Evolutionary conservation across 345 rosid species (phyloP).

Genomic region (Erucastrum elatum): DNA sequence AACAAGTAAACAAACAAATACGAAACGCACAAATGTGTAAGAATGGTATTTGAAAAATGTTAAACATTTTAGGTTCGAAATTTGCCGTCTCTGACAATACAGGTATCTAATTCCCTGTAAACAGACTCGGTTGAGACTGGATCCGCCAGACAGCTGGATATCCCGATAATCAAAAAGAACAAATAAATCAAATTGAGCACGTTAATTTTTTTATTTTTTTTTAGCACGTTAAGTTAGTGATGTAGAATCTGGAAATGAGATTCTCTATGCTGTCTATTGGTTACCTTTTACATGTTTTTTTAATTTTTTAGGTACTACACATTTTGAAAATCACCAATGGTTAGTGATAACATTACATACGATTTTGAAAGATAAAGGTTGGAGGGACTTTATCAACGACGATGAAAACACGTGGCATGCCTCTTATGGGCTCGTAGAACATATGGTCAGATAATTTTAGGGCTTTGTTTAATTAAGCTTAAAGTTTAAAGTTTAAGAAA

Average conservation of each 20-base stretch:
- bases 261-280: slow-evolving; percentile 10
- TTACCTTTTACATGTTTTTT: not conserved
- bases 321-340: not conserved
- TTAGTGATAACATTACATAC: slow-evolving; percentile 6
- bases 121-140: too few relatives aligned
- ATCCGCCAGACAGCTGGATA: too few relatives aligned
- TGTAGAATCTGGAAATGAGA: slow-evolving; percentile 1
- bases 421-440: slow-evolving; percentile 23
- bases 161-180: too few relatives aligned
- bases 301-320: not conserved
- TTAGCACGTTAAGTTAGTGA: not conserved
- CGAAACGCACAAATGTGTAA: not conserved
- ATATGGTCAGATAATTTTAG: slow-evolving; percentile 37
- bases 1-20: not conserved
- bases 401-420: slow-evolving; percentile 22
- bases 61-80: too few relatives aligned
- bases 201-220: too few relatives aligned
- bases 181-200: too few relatives aligned
- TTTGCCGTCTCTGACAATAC: too few relatives aligned
- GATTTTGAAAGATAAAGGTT: not conserved
- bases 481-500: slow-evolving; percentile 1
- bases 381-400: slow-evolving; percentile 18
- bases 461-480: slow-evolving; percentile 28
- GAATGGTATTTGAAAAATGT: too few relatives aligned
- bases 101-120: too few relatives aligned